Evolutionary conservation across 2,329 filamentous ascomycete species (phyloP).

Genomic region (Periconia sp.): DNA sequence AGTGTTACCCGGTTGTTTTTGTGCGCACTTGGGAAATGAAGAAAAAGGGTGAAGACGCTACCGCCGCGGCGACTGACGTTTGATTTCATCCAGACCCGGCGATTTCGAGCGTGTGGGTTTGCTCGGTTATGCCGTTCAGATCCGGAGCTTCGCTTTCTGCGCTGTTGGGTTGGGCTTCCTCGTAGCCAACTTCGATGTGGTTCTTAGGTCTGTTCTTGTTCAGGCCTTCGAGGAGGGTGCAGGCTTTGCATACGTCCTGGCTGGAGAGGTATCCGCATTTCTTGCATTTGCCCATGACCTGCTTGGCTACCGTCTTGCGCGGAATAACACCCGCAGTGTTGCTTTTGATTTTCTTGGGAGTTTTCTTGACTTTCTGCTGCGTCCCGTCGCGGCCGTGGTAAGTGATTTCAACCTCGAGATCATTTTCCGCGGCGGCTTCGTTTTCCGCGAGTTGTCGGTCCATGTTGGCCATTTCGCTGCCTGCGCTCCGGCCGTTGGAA

Average conservation of each 20-base stretch:
- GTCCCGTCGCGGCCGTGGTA: slow-evolving; percentile 10
- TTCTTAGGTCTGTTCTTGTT: slow-evolving; percentile 68
- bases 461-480: slow-evolving; percentile 80
- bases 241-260: slow-evolving; percentile 91
- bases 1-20: too few species aligned
- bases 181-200: slow-evolving; percentile 32
- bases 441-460: slow-evolving; percentile 71
- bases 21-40: too few species aligned
- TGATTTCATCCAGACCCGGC: too few species aligned
- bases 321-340: slow-evolving; percentile 8
- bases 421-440: slow-evolving; percentile 58
- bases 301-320: slow-evolving; percentile 49
- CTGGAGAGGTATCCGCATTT: slow-evolving; percentile 95
- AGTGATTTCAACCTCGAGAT: slow-evolving; percentile 69
- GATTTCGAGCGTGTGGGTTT: too few species aligned
- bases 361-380: slow-evolving; percentile 42
- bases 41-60: too few species aligned
- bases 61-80: too few species aligned
- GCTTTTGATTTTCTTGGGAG: slow-evolving; percentile 22
- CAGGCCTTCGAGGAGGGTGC: slow-evolving; percentile 81
- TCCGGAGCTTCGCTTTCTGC: neutral
- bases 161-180: slow-evolving; percentile 1
- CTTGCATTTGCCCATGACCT: slow-evolving; percentile 79
- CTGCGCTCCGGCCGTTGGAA: slow-evolving; percentile 64
- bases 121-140: slow-evolving; percentile 19